Conservation (phyloP, 2,329 filamentous ascomycete genomes). For the Gaeumannomyces sp. region DNA sequence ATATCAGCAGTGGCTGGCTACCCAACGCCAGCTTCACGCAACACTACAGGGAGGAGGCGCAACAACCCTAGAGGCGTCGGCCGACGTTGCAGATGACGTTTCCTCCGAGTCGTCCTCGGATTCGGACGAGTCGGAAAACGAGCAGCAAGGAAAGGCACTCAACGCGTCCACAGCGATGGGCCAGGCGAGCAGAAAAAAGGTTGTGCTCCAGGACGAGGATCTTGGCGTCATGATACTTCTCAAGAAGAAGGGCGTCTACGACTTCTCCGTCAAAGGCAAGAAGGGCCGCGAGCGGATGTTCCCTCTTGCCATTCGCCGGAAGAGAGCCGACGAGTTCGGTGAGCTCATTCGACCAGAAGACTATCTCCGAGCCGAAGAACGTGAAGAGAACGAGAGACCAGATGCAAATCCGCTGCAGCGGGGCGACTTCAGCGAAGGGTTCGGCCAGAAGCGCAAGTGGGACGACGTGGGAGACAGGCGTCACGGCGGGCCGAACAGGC, state of each 20-base stretch:
- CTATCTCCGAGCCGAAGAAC: conserved; percentile 86
- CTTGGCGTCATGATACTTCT: conserved; percentile 86
- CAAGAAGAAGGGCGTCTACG: conserved; percentile 82
- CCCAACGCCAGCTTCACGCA: conserved; percentile 79
- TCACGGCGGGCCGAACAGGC: conserved; percentile 47
- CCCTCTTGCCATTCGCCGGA: conserved; percentile 73
- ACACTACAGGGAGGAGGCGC: conserved; percentile 64
- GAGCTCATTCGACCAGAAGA: conserved; percentile 92
- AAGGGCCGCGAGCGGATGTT: conserved; percentile 91
- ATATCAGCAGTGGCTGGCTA: conserved; percentile 90
- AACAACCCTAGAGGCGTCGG: conserved; percentile 60
- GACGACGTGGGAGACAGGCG: conserved; percentile 54
- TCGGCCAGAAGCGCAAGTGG: conserved; percentile 94
- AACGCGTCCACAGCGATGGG: conserved; percentile 83
- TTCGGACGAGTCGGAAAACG: conserved; percentile 84
- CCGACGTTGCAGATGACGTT: conserved; percentile 68
- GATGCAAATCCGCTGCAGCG: conserved; percentile 48
- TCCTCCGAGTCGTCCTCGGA: conserved; percentile 80
- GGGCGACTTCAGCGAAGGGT: conserved; percentile 49
- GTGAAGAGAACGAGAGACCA: conserved; percentile 55
- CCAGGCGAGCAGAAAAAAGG: conserved; percentile 77
- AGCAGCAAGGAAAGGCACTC: conserved; percentile 85
- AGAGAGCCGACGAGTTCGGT: conserved; percentile 83
- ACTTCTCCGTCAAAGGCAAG: conserved; percentile 87
- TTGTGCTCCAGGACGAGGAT: conserved; percentile 81